phyloP scores from a whole-genome alignment of 164 flowering plant genomes.

The Piper betle region DNA sequence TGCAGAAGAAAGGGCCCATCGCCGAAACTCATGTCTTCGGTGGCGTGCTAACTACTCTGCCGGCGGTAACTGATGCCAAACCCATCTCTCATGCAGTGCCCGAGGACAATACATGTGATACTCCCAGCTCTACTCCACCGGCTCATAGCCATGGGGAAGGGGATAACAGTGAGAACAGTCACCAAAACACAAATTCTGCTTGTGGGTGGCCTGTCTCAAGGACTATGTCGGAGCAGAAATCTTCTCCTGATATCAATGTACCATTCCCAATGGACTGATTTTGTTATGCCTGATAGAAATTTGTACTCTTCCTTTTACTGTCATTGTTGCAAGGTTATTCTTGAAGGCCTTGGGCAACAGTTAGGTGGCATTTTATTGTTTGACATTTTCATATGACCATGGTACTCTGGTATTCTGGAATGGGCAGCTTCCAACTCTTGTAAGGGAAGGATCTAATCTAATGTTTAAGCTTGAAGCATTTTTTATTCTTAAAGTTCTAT shows the following conservation, averaged over 20 bases:
- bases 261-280: constrained; percentile 26
- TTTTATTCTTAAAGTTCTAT: no score
- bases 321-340: no score
- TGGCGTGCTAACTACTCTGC: constrained; percentile 12
- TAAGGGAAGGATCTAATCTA: no score
- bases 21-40: constrained; percentile 19
- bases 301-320: no score
- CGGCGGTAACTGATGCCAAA: constrained; percentile 28
- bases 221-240: constrained; percentile 21
- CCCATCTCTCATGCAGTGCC: constrained; percentile 44
- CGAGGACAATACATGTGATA: constrained; percentile 13
- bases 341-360: no score
- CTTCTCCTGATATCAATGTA: constrained; percentile 55
- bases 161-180: constrained; percentile 17
- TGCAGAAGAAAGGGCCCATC: constrained; percentile 30
- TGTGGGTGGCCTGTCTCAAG: constrained; percentile 29
- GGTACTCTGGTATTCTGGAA: no score
- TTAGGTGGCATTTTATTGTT: no score
- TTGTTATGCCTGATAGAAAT: no score
- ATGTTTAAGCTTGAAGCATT: no score
- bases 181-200: constrained; percentile 14
- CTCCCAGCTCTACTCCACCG: constrained; percentile 20
- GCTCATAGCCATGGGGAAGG: constrained; percentile 28
- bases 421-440: no score
- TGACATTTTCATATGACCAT: no score